Evolutionary conservation across 176 grass and related monocot genomes (phyloP), one percentile per base, ranked within the genome.

Genomic region (Triticum dicoccoides): DNA sequence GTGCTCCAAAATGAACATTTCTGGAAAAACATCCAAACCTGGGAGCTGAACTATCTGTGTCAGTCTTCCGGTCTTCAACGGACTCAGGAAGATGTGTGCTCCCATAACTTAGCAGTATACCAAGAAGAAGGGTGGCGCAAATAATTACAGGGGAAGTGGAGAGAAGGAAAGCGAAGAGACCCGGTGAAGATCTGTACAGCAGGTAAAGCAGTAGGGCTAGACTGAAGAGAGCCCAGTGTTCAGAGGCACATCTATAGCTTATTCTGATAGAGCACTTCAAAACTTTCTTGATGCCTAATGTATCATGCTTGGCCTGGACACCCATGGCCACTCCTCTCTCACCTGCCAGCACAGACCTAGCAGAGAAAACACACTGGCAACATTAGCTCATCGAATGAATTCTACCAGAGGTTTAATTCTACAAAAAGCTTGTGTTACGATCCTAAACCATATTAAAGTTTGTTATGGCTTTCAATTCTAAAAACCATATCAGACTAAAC

Each of bases 81-180:
- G 77, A 72, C 56, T 87, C 86, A 9, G 88, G 89, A 78, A 82
- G 30, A 56, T 90, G 65, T n/a, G 82, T 77, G 81, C 72, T 81
- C 75, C 92, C 90, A 42, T 86, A 84, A 81, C 65, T 86, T 29
- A 97, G 29, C 69, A 97, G 88, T 8, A 72, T 76, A 20, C 87
- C 92, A 64, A 97, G 92, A 39, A 97, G 90, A 88, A 97, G 39
- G 44, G 87, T 44, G 32, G 95, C 89, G 34, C 92, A 97, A 80
- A 95, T 52, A 74, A 95, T 83, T 61, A 97, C 87, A 34, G 95
- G 95, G 38, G 88, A 89, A 14, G 67, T 32, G 32, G 90, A 89
- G 0, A 97, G 45, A 52, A 97, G 20, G 62, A 95, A 83, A 33
- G 58, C 71, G 30, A 95, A 97, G 63, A 95, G 71, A 24, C 84